Percentiles rank a stretch among this genome's conserved stretches.
These are phyloP conservation scores for Penicillium lividum DNA, from an alignment of 495 filamentous ascomycete species.

Conservation along the genomic window DNA sequence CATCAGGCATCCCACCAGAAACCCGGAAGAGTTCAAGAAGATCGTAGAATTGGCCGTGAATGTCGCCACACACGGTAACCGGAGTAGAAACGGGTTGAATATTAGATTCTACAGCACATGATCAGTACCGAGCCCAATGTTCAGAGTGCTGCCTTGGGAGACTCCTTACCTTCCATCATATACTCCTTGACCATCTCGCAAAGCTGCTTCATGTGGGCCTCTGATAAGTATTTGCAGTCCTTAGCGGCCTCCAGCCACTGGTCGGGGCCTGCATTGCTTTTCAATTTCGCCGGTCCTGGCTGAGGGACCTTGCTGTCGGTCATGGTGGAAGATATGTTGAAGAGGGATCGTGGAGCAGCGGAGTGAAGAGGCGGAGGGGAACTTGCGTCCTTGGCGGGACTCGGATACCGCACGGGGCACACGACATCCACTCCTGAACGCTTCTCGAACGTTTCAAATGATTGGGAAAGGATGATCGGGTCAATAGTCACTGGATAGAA, in stretches of 20 bases:
- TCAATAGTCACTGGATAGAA: background rate
- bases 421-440: constrained; percentile 9
- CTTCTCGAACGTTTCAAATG: background rate
- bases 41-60: constrained; percentile 99
- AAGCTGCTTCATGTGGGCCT: constrained; percentile 94
- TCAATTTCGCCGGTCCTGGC: constrained; percentile 85
- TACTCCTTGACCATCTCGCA: constrained; percentile 99
- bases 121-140: background rate
- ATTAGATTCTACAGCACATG: constrained; percentile 76
- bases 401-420: constrained; percentile 19
- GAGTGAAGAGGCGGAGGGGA: constrained; percentile 11
- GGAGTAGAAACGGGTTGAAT: constrained; percentile 94
- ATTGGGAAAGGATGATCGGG: background rate
- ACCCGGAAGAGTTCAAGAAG: constrained; percentile 95
- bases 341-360: constrained; percentile 9
- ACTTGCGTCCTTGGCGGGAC: constrained; percentile 19
- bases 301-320: constrained; percentile 69
- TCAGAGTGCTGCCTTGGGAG: background rate
- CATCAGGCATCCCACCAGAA: constrained; percentile 90
- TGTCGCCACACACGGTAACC: constrained; percentile 98
- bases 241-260: constrained; percentile 96
- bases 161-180: constrained; percentile 83
- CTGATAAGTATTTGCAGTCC: constrained; percentile 94
- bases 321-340: constrained; percentile 29
- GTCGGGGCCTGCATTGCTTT: constrained; percentile 79